Evolutionary conservation across 2,329 filamentous ascomycete genomes (phyloP), one percentile per base, ranked within the genome.

Genomic region (Sarocladium strictum): DNA sequence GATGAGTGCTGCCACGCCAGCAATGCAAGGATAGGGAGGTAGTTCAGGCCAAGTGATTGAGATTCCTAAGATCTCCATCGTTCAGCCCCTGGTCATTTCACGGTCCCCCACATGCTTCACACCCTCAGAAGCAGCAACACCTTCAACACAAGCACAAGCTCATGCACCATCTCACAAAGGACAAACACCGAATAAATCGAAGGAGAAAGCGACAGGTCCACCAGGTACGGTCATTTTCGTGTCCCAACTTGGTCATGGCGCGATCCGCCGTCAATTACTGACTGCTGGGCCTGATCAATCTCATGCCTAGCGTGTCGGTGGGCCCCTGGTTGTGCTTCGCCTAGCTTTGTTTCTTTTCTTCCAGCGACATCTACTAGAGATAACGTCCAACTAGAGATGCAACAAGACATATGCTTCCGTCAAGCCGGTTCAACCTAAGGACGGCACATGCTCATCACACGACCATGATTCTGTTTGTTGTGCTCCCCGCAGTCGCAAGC

Each of bases 1-100:
- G 40, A 45, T 11, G 27, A 21, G 27, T 33, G 26, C 27, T 19
- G 47, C n/a, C 47, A 51, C 47, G 19, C 26, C n/a, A 32, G 27
- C 47, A 15, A 15, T 5, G 27, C 26, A 21, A 21, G 38, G 4
- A 51, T 3, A 17, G 17, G 3, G 27, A 32, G 17, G 47, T 12
- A 27, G 15, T 45, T 14, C 10, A 3, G 17, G 26, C 26, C 5
- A 19, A 35, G 3, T 14, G 7, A 33, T 17, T 5, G 47, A 33
- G 27, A 51, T 51, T 51, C n/a, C 29, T 32, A n/a, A 35, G 29
- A 51, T 51, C 47, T 29, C 47, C 47, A 51, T 51, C 47, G n/a
- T 35, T 10, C 15, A 51, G 47, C 47, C 47, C 47, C 47, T 51
- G 47, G 47, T 51, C 27, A 51, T 19, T 51, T 51, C 19, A 21